Conservation (phyloP, 306 rosid genomes). For the Glycine latifolia region DNA sequence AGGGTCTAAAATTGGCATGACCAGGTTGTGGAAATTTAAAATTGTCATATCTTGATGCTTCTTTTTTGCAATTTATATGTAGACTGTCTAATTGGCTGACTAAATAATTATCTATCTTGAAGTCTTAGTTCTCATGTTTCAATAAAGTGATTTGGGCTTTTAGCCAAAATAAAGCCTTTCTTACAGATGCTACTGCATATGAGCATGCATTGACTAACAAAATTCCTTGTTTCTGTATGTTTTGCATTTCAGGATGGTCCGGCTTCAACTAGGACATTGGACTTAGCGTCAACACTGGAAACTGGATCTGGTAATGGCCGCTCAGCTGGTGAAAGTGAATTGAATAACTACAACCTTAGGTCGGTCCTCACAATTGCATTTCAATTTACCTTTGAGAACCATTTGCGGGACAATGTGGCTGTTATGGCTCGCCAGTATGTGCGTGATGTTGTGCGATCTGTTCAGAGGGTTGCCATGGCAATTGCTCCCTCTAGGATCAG, state of each 20-base stretch:
- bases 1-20: constrained; percentile 8
- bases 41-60: neutral
- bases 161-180: neutral
- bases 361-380: constrained; percentile 93
- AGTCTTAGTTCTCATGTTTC: neutral
- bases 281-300: constrained; percentile 87
- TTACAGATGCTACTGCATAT: neutral
- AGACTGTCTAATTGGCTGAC: neutral
- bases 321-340: constrained; percentile 63
- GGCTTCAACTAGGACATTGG: constrained; percentile 71
- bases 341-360: constrained; percentile 63
- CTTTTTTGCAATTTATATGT: neutral
- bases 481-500: constrained; percentile 77
- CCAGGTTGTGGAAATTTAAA: neutral
- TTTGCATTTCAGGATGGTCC: constrained; percentile 61
- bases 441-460: constrained; percentile 85
- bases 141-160: neutral
- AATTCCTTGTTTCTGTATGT: constrained; percentile 19
- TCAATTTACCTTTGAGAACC: constrained; percentile 87
- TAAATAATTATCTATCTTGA: neutral
- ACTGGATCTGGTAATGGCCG: constrained; percentile 69
- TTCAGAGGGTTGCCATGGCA: constrained; percentile 98
- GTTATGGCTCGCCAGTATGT: constrained; percentile 97
- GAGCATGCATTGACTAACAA: neutral
- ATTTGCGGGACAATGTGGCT: constrained; percentile 82